Percentiles rank a stretch among this genome's conserved stretches.
phyloP scores from a whole-genome alignment of 2,329 filamentous ascomycete species.

The Penicillium brasilianum region DNA sequence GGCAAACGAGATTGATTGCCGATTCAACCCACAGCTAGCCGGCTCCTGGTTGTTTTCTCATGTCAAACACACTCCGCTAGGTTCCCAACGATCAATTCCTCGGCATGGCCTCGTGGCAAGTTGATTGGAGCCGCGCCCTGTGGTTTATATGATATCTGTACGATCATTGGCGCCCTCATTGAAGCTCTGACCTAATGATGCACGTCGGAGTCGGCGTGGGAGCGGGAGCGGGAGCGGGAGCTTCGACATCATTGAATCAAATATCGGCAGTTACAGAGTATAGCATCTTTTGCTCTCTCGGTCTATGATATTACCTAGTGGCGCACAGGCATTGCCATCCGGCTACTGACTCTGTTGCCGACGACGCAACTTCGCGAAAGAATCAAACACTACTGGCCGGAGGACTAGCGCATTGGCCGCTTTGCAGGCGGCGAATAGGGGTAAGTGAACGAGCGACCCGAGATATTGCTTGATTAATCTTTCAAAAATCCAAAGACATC shows the following conservation, averaged over 20 bases:
- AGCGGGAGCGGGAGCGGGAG: neutral
- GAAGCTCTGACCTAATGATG: no score
- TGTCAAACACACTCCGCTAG: neutral
- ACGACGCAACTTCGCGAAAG: neutral
- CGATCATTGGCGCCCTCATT: neutral
- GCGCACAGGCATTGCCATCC: neutral
- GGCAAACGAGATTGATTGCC: slow-evolving; percentile 3
- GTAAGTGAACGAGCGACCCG: neutral
- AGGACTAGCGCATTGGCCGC: neutral
- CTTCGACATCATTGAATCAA: neutral
- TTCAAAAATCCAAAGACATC: neutral
- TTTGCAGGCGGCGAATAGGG: neutral
- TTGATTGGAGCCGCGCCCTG: neutral
- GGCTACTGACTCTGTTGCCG: neutral
- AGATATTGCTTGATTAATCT: neutral
- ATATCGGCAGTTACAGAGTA: neutral
- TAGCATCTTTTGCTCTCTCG: neutral
- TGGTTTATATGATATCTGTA: neutral
- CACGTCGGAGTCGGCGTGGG: neutral
- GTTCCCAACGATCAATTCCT: neutral
- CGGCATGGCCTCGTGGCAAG: neutral
- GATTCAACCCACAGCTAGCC: neutral
- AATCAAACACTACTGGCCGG: neutral
- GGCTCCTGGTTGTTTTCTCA: neutral
- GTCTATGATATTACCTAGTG: no score